Evolutionary conservation across 2,329 filamentous ascomycete species (phyloP).

Genomic region (Aspergillus terreus): DNA sequence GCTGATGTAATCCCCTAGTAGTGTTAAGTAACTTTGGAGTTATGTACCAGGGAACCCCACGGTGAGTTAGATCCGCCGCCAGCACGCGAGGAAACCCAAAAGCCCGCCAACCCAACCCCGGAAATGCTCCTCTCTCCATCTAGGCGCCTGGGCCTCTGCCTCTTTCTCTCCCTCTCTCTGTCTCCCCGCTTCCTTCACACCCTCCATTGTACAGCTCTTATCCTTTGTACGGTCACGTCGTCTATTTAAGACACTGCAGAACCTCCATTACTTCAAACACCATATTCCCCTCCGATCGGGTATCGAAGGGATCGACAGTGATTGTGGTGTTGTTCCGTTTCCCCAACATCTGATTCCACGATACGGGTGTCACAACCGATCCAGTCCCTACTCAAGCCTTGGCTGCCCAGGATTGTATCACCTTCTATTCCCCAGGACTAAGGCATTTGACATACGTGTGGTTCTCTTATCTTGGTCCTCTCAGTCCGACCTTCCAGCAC

Average conservation of each 20-base stretch:
- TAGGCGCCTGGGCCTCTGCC: background rate
- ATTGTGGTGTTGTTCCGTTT: background rate
- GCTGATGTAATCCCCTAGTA: background rate
- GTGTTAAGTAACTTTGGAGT: too few relatives aligned
- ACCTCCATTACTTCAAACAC: background rate
- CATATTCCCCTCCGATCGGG: background rate
- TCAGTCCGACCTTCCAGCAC: constrained; percentile 1
- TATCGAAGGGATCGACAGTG: background rate
- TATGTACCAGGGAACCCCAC: background rate
- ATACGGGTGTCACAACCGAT: background rate
- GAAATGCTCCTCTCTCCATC: constrained; percentile 6
- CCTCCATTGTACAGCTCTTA: background rate
- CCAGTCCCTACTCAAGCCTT: background rate
- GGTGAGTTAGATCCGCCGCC: background rate
- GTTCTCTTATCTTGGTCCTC: background rate
- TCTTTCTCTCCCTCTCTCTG: constrained; percentile 1
- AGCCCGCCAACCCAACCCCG: constrained; percentile 4
- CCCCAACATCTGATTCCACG: background rate
- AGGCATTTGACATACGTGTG: background rate
- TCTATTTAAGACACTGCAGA: background rate
- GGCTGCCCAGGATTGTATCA: background rate
- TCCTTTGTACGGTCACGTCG: background rate
- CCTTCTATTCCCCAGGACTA: too few relatives aligned
- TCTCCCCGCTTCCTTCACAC: background rate
- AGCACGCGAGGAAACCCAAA: constrained; percentile 3